phyloP scores from a whole-genome alignment of 371 early-diverging fungal species.

The Cokeromyces recurvatus region DNA sequence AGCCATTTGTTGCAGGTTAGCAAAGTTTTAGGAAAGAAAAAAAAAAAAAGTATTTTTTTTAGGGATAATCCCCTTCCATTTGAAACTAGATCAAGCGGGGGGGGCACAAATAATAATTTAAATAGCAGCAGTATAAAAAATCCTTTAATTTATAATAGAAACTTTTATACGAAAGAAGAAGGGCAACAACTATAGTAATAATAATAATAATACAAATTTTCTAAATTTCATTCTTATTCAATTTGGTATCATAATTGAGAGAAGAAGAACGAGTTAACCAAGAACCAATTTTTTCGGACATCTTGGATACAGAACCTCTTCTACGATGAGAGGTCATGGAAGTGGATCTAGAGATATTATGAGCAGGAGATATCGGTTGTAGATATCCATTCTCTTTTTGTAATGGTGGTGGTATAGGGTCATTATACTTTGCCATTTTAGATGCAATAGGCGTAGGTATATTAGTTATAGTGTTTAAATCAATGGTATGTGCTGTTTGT shows the following conservation, averaged over 20 bases:
- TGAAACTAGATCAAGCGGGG: too few species aligned
- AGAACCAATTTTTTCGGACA: constrained; percentile 22
- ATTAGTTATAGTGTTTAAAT: constrained; percentile 3
- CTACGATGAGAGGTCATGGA: constrained; percentile 12
- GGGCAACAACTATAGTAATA: too few species aligned
- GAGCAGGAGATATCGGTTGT: constrained; percentile 6
- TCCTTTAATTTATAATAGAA: too few species aligned
- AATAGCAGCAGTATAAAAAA: too few species aligned
- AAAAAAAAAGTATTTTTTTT: too few species aligned
- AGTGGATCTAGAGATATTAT: constrained; percentile 11
- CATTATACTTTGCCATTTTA: constrained; percentile 13
- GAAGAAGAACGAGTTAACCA: constrained; percentile 25
- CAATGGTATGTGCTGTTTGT: constrained; percentile 23
- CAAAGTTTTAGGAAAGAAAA: too few species aligned
- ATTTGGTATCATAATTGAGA: constrained; percentile 6
- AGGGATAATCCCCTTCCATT: too few species aligned
- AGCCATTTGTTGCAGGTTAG: too few species aligned
- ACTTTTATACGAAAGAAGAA: too few species aligned
- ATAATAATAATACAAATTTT: too few species aligned
- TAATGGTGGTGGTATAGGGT: neutral
- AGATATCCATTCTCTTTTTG: constrained; percentile 1
- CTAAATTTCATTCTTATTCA: too few species aligned
- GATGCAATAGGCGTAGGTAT: constrained; percentile 15
- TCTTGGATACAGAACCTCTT: constrained; percentile 15
- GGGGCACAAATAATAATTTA: too few species aligned